phyloP scores from a whole-genome alignment of 345 rosid species.

The Citrus inodora region DNA sequence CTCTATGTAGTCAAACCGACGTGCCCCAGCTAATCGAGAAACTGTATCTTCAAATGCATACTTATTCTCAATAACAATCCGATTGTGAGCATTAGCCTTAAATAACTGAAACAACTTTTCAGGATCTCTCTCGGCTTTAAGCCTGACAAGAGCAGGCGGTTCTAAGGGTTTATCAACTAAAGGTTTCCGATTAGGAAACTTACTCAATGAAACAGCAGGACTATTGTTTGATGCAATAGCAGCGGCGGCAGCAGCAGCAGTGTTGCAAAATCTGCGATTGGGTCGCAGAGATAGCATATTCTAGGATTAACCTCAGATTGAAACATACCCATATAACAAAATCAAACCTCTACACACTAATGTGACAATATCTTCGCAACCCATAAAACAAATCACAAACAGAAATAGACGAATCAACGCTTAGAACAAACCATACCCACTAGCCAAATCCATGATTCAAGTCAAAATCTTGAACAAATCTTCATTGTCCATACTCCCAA shows the following conservation, averaged over 20 bases:
- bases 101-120: conserved; percentile 63
- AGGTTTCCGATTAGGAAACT: conserved; percentile 19
- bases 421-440: background rate
- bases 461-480: background rate
- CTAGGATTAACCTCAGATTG: conserved; percentile 33
- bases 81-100: conserved; percentile 64
- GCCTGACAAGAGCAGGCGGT: conserved; percentile 68
- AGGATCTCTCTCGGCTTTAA: conserved; percentile 77
- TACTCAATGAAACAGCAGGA: conserved; percentile 17
- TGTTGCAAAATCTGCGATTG: conserved; percentile 48
- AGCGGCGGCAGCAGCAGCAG: conserved; percentile 27
- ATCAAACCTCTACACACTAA: conserved; percentile 2
- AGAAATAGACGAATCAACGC: background rate
- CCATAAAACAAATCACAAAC: conserved; percentile 9
- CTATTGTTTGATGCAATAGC: conserved; percentile 22
- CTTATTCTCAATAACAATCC: conserved; percentile 56
- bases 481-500: background rate
- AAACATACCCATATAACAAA: conserved; percentile 40
- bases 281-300: conserved; percentile 64
- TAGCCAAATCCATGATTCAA: background rate
- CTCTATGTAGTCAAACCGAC: conserved; percentile 64
- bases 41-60: conserved; percentile 76
- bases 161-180: conserved; percentile 44
- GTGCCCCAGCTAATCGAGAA: conserved; percentile 67
- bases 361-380: background rate